Conservation (phyloP, 306 rosid genomes). For the Fragaria vesca region DNA sequence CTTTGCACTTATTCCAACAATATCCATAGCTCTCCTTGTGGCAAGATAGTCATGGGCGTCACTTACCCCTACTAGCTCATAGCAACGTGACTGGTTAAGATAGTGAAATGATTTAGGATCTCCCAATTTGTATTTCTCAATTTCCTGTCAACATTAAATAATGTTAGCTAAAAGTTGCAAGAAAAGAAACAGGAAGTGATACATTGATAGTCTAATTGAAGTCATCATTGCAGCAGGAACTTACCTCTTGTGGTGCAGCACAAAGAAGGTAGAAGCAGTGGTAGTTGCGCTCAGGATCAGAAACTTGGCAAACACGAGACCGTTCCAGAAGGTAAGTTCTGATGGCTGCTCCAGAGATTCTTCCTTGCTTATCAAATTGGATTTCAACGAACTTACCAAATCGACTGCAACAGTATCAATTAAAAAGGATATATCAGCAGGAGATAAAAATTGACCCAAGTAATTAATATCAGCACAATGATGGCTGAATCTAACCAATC, state of each 20-base stretch:
- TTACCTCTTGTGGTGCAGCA: constrained; percentile 99
- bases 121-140: constrained; percentile 91
- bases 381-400: constrained; percentile 99
- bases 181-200: constrained; percentile 17
- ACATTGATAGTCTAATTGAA: constrained; percentile 12
- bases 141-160: constrained; percentile 63
- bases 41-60: constrained; percentile 96
- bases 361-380: constrained; percentile 93
- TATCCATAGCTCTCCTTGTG: constrained; percentile 97
- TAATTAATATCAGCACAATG: constrained; percentile 11
- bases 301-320: constrained; percentile 97
- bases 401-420: constrained; percentile 59
- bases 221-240: constrained; percentile 21
- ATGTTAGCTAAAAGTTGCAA: constrained; percentile 23
- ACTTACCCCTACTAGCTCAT: constrained; percentile 73
- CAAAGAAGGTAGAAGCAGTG: constrained; percentile 98
- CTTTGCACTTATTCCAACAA: constrained; percentile 87
- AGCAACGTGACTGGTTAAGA: constrained; percentile 95
- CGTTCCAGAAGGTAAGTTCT: constrained; percentile 97
- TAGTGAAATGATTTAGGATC: constrained; percentile 84
- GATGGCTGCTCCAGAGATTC: constrained; percentile 98
- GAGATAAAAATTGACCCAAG: background rate
- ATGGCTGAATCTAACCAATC: constrained; percentile 16
- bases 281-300: constrained; percentile 97
- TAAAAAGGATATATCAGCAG: constrained; percentile 15